Conservation (phyloP, 108 stramenopile genomes). For the Cyclotella atomus region DNA sequence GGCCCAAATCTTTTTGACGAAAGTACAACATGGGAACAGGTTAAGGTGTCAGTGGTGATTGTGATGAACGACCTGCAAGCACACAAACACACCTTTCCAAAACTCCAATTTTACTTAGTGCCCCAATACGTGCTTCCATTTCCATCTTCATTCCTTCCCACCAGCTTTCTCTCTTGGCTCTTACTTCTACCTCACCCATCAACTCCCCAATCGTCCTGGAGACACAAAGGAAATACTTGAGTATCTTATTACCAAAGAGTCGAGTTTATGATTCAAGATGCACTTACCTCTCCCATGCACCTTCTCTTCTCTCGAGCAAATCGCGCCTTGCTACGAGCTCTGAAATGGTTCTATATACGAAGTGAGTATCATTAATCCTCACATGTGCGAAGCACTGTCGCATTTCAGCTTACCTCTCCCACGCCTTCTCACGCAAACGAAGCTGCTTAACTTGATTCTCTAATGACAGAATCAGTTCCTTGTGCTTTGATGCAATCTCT, state of each 20-base stretch:
- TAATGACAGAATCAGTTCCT: constrained; percentile 18
- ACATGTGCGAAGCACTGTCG: no score
- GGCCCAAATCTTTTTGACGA: constrained; percentile 51
- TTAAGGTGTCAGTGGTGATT: neutral
- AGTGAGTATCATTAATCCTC: no score
- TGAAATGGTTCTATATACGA: no score
- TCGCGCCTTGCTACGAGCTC: constrained; percentile 32
- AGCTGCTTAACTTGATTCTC: constrained; percentile 34
- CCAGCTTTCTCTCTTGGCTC: constrained; percentile 38
- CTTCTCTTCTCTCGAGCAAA: constrained; percentile 34
- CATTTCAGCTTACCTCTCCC: no score
- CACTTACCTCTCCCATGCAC: constrained; percentile 37
- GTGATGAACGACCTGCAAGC: neutral
- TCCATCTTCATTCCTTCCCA: constrained; percentile 33
- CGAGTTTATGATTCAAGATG: neutral
- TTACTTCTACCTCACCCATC: constrained; percentile 37
- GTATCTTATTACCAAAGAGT: no score
- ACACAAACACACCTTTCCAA: constrained; percentile 27
- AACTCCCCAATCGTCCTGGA: constrained; percentile 42
- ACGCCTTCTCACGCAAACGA: constrained; percentile 32
- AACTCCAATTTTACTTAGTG: constrained; percentile 34
- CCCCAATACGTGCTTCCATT: constrained; percentile 41
- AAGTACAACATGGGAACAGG: neutral
- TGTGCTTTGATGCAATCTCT: constrained; percentile 14
- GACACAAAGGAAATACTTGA: no score